Base-by-base conservation (phyloP, 805 yeast genomes). In the Metschnikowia gruessii region DNA sequence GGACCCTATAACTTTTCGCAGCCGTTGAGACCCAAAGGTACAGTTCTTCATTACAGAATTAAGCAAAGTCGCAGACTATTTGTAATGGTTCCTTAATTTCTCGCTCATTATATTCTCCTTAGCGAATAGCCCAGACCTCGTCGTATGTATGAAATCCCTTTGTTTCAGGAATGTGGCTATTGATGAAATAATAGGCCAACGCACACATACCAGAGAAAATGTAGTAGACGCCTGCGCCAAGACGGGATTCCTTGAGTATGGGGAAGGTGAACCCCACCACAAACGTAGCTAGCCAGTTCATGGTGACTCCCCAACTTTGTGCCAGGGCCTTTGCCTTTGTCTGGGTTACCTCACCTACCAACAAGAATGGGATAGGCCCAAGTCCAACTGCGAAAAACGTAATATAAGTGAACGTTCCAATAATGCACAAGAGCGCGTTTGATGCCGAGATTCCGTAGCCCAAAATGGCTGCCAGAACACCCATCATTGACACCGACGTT, bases 301-400 rank as follows among this genome's bases (percentile, higher is more conserved):
- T 80, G 12, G 88, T 80, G 0, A 94, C 89, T 11, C 96, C 98
- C 74, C 87, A 85, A 61, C 96, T 84, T 66, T 94, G 99, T 0
- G 98, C 97, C 37, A 82, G 73, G 2, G 91, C 91, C 47, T 82
- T 82, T 1, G 92, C 92, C 49, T 82, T 80, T 1, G 77, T 68
- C 50, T 90, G 95, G 0, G 95, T 85, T n/a, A 92, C 82, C 62
- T 94, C 98, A 6, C 95, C 80, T 10, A 92, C 83, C 43, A 91
- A 67, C 54, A 92, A 68, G 68, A 94, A 92, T 35, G 99, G 99
- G 45, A 94, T 90, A 6, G 99, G 99, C 0, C 99, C 99, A 51
- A 90, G 64, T 0, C 99, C 99, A 29, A 86, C 69, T 0, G 97
- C 98, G 70, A 92, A 94, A 22, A 89, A 79, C 0, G 85, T 81